phyloP scores from a whole-genome alignment of 371 early-diverging fungal genomes.

The Cladochytrium tenue region DNA sequence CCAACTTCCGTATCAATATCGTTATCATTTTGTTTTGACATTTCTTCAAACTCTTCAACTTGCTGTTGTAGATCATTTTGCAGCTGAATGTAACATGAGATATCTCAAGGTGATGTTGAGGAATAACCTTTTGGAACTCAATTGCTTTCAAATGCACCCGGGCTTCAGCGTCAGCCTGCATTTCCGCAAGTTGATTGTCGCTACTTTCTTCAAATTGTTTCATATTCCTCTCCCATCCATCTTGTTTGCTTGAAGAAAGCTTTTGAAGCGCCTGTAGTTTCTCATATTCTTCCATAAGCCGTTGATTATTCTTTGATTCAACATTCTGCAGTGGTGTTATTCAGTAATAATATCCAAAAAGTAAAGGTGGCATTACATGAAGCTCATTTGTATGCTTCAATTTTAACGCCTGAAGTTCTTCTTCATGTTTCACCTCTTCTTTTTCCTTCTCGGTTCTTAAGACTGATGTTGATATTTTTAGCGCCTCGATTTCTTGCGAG shows the following conservation, averaged over 20 bases:
- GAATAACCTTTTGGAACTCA: slow-evolving; percentile 43
- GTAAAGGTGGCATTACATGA: slow-evolving; percentile 33
- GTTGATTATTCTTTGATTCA: slow-evolving; percentile 46
- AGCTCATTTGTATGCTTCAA: slow-evolving; percentile 40
- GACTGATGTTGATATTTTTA: slow-evolving; percentile 47
- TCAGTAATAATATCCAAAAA: neutral
- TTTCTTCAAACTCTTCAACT: slow-evolving; percentile 48
- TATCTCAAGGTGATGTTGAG: neutral
- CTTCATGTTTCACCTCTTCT: slow-evolving; percentile 53
- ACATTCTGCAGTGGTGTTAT: slow-evolving; percentile 29
- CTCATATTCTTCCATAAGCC: slow-evolving; percentile 58
- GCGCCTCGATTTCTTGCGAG: slow-evolving; percentile 54
- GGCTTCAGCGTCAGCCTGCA: slow-evolving; percentile 43
- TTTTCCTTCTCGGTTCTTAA: slow-evolving; percentile 58
- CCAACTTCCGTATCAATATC: slow-evolving; percentile 55
- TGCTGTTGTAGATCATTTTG: slow-evolving; percentile 39
- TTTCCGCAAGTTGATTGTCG: slow-evolving; percentile 32
- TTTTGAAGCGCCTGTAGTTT: slow-evolving; percentile 48
- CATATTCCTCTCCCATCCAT: slow-evolving; percentile 50
- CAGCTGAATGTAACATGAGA: slow-evolving; percentile 17
- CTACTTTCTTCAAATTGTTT: slow-evolving; percentile 31
- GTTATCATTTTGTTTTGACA: slow-evolving; percentile 40
- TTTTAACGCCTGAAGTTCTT: slow-evolving; percentile 36
- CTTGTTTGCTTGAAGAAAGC: slow-evolving; percentile 33
- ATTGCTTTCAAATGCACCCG: slow-evolving; percentile 34